Evolutionary conservation across 768 basidiomycete species (phyloP).

Genomic region (Tephrocybe sp.): DNA sequence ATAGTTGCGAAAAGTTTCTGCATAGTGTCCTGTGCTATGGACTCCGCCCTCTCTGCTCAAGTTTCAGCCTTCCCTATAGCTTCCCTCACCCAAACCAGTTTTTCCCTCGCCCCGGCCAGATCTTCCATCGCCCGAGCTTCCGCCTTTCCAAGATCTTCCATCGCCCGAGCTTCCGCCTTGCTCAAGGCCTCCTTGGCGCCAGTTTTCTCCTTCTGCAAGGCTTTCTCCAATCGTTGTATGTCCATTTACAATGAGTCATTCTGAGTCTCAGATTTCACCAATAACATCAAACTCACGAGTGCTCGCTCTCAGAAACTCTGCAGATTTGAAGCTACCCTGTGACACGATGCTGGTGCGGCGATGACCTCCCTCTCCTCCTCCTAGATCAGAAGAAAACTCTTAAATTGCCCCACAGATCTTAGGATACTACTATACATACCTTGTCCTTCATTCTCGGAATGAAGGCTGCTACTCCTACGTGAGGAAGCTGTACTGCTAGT

Average conservation of each 20-base stretch:
- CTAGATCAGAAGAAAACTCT: not conserved
- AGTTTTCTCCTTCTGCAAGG: not conserved
- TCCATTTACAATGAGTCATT: not conserved
- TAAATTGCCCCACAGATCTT: not conserved
- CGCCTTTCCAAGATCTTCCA: not conserved
- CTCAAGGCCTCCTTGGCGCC: not conserved
- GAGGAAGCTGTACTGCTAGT: not conserved
- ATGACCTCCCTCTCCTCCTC: not conserved
- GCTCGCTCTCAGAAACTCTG: not conserved
- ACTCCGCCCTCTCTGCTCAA: not conserved
- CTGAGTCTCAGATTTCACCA: not conserved
- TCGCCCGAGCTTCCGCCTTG: not conserved
- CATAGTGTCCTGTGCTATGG: not conserved
- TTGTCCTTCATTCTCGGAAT: not conserved
- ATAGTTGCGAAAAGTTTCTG: not conserved
- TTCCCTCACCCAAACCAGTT: not conserved
- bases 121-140: not conserved
- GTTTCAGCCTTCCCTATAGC: not conserved
- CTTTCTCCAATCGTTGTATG: not conserved
- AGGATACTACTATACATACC: not conserved
- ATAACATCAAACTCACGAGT: not conserved
- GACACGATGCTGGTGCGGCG: not conserved
- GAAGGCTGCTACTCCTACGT: not conserved
- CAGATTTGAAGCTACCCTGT: not conserved
- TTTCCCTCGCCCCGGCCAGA: too few species aligned